Percentiles rank a stretch among this genome's conserved stretches.
Conservation (phyloP, 2,329 filamentous ascomycete species). For the Calonectria pauciramosa region DNA sequence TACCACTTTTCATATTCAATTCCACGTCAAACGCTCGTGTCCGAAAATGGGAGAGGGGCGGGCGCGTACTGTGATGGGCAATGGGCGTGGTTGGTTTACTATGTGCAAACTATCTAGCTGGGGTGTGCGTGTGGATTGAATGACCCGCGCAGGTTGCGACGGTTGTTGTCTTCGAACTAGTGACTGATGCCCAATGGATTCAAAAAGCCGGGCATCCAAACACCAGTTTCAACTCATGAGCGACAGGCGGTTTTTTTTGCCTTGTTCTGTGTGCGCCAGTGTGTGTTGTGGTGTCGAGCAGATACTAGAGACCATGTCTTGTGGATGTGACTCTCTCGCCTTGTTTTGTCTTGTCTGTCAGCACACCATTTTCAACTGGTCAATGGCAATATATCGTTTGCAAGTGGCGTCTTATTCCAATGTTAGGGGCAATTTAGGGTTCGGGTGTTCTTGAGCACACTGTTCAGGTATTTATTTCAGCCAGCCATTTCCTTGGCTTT, state of each 20-base stretch:
- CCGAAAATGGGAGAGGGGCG: neutral
- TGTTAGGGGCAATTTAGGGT: slow-evolving; percentile 1
- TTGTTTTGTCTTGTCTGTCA: neutral
- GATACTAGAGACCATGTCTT: neutral
- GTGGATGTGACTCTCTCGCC: neutral
- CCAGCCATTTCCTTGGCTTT: neutral
- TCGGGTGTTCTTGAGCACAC: neutral
- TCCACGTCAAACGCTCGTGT: neutral
- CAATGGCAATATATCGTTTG: neutral
- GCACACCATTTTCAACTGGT: neutral
- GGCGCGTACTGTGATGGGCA: neutral
- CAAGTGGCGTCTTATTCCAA: slow-evolving; percentile 9
- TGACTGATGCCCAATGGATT: slow-evolving; percentile 39
- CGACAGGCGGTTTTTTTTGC: neutral
- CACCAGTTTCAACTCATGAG: neutral
- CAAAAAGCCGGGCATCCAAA: slow-evolving; percentile 30
- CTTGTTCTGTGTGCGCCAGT: neutral
- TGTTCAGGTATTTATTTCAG: neutral
- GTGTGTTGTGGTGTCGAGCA: neutral
- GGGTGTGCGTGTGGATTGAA: slow-evolving; percentile 5
- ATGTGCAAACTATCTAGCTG: neutral
- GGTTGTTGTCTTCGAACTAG: slow-evolving; percentile 42
- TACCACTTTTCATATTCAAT: neutral
- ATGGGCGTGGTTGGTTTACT: neutral
- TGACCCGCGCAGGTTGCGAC: slow-evolving; percentile 36